A percentile compares a stretch with the other conserved stretches of the same genome.
Evolutionary conservation across 768 basidiomycete species (phyloP).

Genomic region (Mycena leptocephala): DNA sequence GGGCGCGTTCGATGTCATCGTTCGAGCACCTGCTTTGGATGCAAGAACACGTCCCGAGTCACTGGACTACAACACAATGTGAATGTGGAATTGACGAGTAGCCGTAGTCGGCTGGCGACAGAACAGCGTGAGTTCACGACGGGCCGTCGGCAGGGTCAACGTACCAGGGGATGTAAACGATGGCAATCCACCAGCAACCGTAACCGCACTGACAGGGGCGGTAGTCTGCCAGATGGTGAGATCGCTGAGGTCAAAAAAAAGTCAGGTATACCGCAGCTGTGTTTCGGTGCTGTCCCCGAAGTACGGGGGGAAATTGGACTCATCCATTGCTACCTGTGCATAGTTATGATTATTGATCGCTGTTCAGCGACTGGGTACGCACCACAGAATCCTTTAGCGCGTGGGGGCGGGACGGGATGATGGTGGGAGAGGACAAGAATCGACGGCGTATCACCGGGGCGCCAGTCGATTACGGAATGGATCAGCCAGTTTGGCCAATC

Average conservation of each 20-base stretch:
- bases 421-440: slow-evolving; percentile 18
- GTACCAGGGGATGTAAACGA: slow-evolving; percentile 8
- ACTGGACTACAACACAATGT: slow-evolving; percentile 1
- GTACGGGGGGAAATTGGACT: slow-evolving; percentile 3
- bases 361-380: no score
- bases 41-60: slow-evolving; percentile 5
- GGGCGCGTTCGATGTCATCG: neutral
- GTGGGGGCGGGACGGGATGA: slow-evolving; percentile 11
- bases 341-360: neutral
- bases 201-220: neutral
- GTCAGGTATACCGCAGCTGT: neutral
- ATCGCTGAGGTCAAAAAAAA: neutral
- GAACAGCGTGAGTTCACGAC: neutral
- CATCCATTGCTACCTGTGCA: neutral
- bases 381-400: neutral
- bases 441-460: slow-evolving; percentile 1
- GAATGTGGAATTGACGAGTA: neutral
- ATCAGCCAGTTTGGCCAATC: neutral
- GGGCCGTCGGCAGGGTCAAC: neutral
- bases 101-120: slow-evolving; percentile 1
- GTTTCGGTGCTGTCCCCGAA: neutral
- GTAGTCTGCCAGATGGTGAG: neutral
- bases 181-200: slow-evolving; percentile 3
- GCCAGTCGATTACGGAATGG: neutral
- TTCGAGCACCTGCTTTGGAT: neutral